Evolutionary conservation across 108 stramenopile genomes (phyloP).

Genomic region (Skeletonema costatum): DNA sequence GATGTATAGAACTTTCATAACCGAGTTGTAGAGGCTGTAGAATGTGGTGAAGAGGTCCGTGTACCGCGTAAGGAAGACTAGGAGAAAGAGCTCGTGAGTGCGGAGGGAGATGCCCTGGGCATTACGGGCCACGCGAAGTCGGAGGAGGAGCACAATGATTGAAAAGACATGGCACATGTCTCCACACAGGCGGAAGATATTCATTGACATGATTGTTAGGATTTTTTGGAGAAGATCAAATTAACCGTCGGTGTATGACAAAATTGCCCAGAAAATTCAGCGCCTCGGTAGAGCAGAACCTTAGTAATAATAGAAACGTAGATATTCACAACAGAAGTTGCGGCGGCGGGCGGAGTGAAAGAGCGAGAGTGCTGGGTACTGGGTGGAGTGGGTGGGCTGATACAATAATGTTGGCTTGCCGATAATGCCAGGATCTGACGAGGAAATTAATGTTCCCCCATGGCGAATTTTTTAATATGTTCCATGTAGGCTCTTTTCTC

Average conservation of each 20-base stretch:
- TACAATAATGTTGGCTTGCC: too few relatives aligned
- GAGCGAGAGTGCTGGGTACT: too few relatives aligned
- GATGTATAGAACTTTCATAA: slow-evolving; percentile 97
- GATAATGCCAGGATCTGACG: too few relatives aligned
- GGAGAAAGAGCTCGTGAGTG: slow-evolving; percentile 97
- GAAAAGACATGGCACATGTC: slow-evolving; percentile 99
- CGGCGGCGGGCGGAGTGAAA: too few relatives aligned
- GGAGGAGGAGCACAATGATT: slow-evolving; percentile 95
- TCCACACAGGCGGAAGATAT: slow-evolving; percentile 92
- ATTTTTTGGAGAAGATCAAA: background rate
- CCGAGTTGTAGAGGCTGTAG: slow-evolving; percentile 95
- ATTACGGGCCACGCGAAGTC: slow-evolving; percentile 94
- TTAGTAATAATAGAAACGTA: background rate
- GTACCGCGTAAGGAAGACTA: slow-evolving; percentile 95
- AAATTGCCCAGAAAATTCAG: background rate
- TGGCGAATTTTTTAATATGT: too few relatives aligned
- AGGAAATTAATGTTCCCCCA: too few relatives aligned
- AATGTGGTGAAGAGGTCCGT: slow-evolving; percentile 91
- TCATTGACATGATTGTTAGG: slow-evolving; percentile 63
- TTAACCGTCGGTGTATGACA: background rate
- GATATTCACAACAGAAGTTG: too few relatives aligned
- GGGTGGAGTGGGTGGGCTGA: too few relatives aligned
- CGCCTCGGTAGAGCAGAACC: background rate
- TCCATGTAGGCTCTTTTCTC: too few relatives aligned
- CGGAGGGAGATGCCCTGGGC: slow-evolving; percentile 96